phyloP scores from a whole-genome alignment of 1,284 basidiomycete species.

The Ustilago bromivora region DNA sequence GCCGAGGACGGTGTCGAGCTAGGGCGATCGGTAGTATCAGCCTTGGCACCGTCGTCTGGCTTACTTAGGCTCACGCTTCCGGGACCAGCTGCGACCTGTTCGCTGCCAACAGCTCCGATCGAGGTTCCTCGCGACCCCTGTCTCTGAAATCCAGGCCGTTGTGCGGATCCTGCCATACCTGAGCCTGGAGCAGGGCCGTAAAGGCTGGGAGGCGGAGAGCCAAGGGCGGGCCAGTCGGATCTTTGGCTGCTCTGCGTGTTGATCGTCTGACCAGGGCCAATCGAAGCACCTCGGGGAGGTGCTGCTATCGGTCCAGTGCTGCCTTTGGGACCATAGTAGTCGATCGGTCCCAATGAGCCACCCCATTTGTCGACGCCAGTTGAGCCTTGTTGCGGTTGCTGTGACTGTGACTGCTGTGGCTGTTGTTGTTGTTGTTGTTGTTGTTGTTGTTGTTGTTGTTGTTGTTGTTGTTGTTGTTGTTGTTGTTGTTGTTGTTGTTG shows the following conservation, averaged over 20 bases:
- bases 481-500: constrained; percentile 13
- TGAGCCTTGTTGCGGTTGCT: constrained; percentile 17
- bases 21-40: constrained; percentile 17
- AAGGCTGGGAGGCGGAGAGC: constrained; percentile 54
- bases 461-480: constrained; percentile 16
- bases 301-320: constrained; percentile 23
- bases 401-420: constrained; percentile 9
- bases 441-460: constrained; percentile 18
- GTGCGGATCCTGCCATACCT: neutral
- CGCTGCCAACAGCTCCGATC: constrained; percentile 2
- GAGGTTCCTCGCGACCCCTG: constrained; percentile 43
- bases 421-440: constrained; percentile 19
- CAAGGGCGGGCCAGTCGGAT: constrained; percentile 54
- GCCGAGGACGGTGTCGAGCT: constrained; percentile 33
- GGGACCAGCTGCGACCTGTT: constrained; percentile 12
- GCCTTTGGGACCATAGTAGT: constrained; percentile 56
- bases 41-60: constrained; percentile 41
- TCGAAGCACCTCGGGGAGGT: constrained; percentile 14
- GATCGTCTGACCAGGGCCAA: constrained; percentile 11
- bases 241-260: constrained; percentile 21
- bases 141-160: constrained; percentile 36
- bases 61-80: constrained; percentile 10
- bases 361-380: constrained; percentile 52
- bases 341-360: constrained; percentile 57
- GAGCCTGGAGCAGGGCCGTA: constrained; percentile 11